Conservation (phyloP, 2,329 filamentous ascomycete genomes). For the Epichloe glyceriae region DNA sequence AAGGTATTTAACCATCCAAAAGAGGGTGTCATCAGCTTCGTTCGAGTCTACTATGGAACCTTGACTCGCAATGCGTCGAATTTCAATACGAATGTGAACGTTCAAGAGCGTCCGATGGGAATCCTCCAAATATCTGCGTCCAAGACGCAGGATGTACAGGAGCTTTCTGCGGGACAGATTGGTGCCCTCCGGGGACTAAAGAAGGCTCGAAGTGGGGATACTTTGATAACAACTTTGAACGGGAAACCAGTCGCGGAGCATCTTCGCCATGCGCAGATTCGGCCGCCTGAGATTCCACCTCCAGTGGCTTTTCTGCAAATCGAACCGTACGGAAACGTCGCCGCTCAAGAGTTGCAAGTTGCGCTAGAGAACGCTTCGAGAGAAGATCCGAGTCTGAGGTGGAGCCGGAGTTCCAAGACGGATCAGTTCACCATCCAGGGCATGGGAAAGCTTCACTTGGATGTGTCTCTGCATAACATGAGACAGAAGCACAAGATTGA, state of each 20-base stretch:
- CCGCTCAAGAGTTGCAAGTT: constrained; percentile 67
- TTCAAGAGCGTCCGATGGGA: constrained; percentile 67
- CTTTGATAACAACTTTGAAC: constrained; percentile 60
- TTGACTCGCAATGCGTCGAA: constrained; percentile 61
- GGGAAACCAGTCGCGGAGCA: constrained; percentile 51
- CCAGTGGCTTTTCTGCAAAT: constrained; percentile 96
- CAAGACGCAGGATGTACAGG: constrained; percentile 71
- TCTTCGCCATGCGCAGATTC: constrained; percentile 64
- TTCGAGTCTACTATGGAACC: constrained; percentile 79
- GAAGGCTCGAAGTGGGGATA: constrained; percentile 85
- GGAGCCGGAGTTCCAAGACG: constrained; percentile 74
- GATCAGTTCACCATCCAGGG: constrained; percentile 88
- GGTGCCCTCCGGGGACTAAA: constrained; percentile 87
- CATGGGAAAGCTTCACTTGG: constrained; percentile 92
- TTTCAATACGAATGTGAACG: constrained; percentile 75
- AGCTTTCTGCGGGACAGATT: constrained; percentile 77
- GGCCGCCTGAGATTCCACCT: constrained; percentile 78
- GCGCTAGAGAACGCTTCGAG: constrained; percentile 66
- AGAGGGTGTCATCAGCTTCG: constrained; percentile 79
- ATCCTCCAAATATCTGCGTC: constrained; percentile 83
- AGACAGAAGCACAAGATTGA: constrained; percentile 80
- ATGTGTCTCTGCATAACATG: constrained; percentile 80
- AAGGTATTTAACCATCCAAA: constrained; percentile 86
- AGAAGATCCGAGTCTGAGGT: constrained; percentile 85
- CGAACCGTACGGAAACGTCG: constrained; percentile 63